Conservation (phyloP, 352 stramenopile species). For the Thalassiosira mediterranea region DNA sequence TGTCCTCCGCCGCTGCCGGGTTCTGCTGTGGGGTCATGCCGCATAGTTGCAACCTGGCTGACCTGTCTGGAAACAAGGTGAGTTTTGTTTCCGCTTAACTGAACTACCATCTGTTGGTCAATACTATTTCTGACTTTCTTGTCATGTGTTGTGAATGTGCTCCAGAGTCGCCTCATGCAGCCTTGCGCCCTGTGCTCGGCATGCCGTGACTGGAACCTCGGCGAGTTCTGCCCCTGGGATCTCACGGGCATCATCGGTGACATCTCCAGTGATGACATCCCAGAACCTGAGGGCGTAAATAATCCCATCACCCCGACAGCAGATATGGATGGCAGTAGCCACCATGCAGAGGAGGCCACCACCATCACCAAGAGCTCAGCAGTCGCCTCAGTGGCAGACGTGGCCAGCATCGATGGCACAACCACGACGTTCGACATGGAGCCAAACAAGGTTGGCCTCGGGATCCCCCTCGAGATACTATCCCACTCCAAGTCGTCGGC, state of each 20-base stretch:
- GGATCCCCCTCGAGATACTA: slow-evolving; percentile 3
- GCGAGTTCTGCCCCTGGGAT: slow-evolving; percentile 56
- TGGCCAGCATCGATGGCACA: neutral
- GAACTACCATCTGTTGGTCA: neutral
- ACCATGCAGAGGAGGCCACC: neutral
- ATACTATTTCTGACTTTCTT: too few relatives aligned
- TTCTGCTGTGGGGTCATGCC: slow-evolving; percentile 13
- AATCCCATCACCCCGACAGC: neutral
- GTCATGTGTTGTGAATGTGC: too few relatives aligned
- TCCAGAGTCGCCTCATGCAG: too few relatives aligned
- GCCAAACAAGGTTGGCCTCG: neutral
- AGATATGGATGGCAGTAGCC: too few relatives aligned
- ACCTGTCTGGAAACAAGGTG: too few relatives aligned
- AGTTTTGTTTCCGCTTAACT: too few relatives aligned
- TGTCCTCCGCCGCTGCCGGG: slow-evolving; percentile 2
- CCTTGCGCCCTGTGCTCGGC: slow-evolving; percentile 52
- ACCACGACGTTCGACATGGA: neutral
- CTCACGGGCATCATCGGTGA: slow-evolving; percentile 51
- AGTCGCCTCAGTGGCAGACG: slow-evolving; percentile 1
- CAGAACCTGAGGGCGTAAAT: neutral
- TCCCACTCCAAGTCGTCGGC: slow-evolving; percentile 11
- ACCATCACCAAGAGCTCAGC: slow-evolving; percentile 5
- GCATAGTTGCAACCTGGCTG: slow-evolving; percentile 28
- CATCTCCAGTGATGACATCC: slow-evolving; percentile 16
- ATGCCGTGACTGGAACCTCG: slow-evolving; percentile 54